Evolutionary conservation across 2,329 filamentous ascomycete genomes (phyloP).

Genomic region (Ophiostoma novo-ulmi): DNA sequence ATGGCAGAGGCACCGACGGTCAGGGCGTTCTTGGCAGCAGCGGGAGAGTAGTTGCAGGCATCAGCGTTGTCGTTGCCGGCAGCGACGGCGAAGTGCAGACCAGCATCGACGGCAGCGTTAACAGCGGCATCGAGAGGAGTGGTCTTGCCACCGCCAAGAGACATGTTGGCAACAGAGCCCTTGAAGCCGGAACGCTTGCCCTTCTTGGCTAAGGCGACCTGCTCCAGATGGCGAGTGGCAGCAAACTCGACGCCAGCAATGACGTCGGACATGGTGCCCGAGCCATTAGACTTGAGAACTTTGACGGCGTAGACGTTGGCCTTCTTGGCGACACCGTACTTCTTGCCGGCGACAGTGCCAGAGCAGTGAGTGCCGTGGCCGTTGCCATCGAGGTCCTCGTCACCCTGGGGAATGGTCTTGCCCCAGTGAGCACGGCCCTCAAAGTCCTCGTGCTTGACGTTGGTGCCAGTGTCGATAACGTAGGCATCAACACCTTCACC

Average conservation of each 20-base stretch:
- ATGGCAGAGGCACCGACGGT: conserved; percentile 95
- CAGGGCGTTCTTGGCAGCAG: conserved; percentile 82
- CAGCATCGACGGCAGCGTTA: conserved; percentile 85
- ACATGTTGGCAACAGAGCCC: conserved; percentile 99
- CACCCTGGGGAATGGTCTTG: conserved; percentile 83
- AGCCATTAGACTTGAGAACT: conserved; percentile 95
- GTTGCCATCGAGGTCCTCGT: conserved; percentile 89
- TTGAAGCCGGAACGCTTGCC: conserved; percentile 96
- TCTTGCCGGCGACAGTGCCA: conserved; percentile 94
- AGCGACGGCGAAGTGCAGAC: conserved; percentile 95
- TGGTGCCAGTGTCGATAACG: conserved; percentile 96
- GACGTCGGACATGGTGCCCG: conserved; percentile 96
- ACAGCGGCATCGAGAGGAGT: conserved; percentile 84
- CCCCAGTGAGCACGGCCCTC: conserved; percentile 94
- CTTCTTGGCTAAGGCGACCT: conserved; percentile 72
- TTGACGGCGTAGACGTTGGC: conserved; percentile 95
- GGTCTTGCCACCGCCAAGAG: conserved; percentile 95
- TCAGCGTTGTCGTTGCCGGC: conserved; percentile 98
- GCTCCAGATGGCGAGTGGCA: conserved; percentile 69
- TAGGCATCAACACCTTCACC: conserved; percentile 98
- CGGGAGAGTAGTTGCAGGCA: conserved; percentile 98
- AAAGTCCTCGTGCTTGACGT: conserved; percentile 90
- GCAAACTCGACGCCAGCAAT: conserved; percentile 98
- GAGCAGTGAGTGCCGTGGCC: conserved; percentile 99
- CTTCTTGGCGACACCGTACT: conserved; percentile 99